Percentiles rank a stretch among this genome's conserved stretches.
Evolutionary conservation across 2,329 filamentous ascomycete genomes (phyloP).

Genomic region (Cladorrhinum sp.): DNA sequence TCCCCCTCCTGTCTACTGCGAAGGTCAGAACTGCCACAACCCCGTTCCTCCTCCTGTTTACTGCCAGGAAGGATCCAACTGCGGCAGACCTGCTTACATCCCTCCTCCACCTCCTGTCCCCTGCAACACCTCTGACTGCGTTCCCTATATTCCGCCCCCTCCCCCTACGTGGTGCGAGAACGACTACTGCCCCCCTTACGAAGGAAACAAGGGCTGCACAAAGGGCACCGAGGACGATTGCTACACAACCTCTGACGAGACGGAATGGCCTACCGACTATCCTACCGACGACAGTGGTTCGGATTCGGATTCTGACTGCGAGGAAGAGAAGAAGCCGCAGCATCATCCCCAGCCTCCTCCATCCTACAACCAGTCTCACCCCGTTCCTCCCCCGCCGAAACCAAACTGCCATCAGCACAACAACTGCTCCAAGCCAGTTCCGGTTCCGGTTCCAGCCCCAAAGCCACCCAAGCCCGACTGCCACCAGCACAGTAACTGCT

Average conservation of each 20-base stretch:
- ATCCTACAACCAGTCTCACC: background rate
- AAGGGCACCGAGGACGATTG: background rate
- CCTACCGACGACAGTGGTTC: background rate
- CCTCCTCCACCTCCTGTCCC: slow-evolving; percentile 1
- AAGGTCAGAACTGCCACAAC: background rate
- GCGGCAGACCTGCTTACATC: background rate
- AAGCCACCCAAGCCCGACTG: too few species aligned
- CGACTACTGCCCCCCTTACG: background rate
- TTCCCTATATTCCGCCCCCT: background rate
- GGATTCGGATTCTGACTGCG: background rate
- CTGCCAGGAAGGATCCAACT: background rate
- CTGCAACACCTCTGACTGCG: background rate
- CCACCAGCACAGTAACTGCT: background rate
- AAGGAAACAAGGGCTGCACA: background rate
- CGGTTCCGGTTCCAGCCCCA: background rate
- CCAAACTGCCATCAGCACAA: background rate
- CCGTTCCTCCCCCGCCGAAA: background rate
- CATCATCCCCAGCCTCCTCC: background rate
- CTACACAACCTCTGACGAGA: background rate
- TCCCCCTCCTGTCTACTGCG: background rate
- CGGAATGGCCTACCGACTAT: background rate
- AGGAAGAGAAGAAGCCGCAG: background rate
- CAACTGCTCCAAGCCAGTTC: background rate
- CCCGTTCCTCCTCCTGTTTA: background rate
- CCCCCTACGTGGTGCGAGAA: background rate